Evolutionary conservation across 768 basidiomycete genomes (phyloP).

Genomic region (Serendipita sp.): DNA sequence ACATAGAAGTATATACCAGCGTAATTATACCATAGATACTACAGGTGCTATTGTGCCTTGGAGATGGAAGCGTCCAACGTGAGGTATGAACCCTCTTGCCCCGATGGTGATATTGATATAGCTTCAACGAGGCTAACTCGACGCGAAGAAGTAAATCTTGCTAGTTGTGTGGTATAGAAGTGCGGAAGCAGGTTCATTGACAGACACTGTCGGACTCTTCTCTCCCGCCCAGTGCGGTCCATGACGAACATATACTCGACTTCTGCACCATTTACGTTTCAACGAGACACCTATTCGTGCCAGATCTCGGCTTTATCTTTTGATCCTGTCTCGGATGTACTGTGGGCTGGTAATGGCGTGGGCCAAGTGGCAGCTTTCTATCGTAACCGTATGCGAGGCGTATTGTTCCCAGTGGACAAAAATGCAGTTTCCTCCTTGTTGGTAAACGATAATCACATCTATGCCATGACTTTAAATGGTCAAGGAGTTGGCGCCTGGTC

Average conservation of each 20-base stretch:
- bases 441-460: constrained; percentile 64
- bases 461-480: constrained; percentile 36
- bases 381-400: constrained; percentile 47
- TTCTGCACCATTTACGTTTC: constrained; percentile 8
- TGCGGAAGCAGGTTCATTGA: not conserved
- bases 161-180: not conserved
- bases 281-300: constrained; percentile 13
- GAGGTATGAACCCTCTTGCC: not conserved
- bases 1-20: no score
- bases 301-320: constrained; percentile 66
- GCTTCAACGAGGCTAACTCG: not conserved
- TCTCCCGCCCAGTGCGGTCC: not conserved
- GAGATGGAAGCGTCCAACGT: not conserved
- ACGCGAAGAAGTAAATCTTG: not conserved
- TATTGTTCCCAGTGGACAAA: constrained; percentile 57
- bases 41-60: not conserved
- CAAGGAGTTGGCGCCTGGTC: constrained; percentile 58
- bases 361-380: constrained; percentile 59
- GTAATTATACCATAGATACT: not conserved
- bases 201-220: not conserved
- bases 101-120: not conserved
- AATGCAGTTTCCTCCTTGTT: constrained; percentile 56
- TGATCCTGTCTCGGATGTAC: constrained; percentile 76
- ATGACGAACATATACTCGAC: constrained; percentile 5
- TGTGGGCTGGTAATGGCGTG: constrained; percentile 68